phyloP scores from a whole-genome alignment of 768 basidiomycete genomes.

The Paxillus ammoniavirescens region DNA sequence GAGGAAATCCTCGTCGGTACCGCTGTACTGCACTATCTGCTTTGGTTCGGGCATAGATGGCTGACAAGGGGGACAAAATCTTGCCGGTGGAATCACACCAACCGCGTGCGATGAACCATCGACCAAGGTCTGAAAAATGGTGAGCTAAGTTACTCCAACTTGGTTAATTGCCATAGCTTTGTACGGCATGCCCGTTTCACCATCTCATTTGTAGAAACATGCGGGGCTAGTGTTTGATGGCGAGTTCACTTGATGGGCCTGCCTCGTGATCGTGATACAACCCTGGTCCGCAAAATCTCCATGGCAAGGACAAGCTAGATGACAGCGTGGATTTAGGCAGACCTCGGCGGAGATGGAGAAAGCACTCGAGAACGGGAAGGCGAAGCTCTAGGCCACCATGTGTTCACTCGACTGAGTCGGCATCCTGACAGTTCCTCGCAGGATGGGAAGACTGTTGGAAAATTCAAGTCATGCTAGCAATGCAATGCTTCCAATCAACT shows the following conservation, averaged over 20 bases:
- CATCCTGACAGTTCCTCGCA: no score
- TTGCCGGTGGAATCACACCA: conserved; percentile 22
- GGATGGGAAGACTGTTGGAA: no score
- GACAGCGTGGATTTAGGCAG: conserved; percentile 21
- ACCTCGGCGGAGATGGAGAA: conserved; percentile 21
- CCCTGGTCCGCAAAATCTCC: conserved; percentile 13
- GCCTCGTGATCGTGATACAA: no score
- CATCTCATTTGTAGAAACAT: no score
- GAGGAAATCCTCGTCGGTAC: conserved; percentile 46
- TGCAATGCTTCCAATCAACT: no score
- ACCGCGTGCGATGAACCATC: conserved; percentile 34
- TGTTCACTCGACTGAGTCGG: conserved; percentile 30
- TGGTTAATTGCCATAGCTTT: conserved; percentile 16
- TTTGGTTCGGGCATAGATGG: not conserved
- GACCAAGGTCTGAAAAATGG: conserved; percentile 35
- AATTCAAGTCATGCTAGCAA: no score
- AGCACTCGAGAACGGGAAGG: not conserved
- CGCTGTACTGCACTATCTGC: conserved; percentile 41
- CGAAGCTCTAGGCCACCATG: conserved; percentile 24
- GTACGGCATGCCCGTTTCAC: no score
- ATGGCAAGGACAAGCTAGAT: conserved; percentile 11
- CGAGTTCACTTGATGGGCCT: no score
- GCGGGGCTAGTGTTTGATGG: conserved; percentile 31
- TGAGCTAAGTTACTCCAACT: conserved; percentile 44
- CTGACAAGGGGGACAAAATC: not conserved